These are phyloP conservation scores for Alternaria ventricosa DNA, from an alignment of 2,329 filamentous ascomycete species.

Conservation along the genomic window DNA sequence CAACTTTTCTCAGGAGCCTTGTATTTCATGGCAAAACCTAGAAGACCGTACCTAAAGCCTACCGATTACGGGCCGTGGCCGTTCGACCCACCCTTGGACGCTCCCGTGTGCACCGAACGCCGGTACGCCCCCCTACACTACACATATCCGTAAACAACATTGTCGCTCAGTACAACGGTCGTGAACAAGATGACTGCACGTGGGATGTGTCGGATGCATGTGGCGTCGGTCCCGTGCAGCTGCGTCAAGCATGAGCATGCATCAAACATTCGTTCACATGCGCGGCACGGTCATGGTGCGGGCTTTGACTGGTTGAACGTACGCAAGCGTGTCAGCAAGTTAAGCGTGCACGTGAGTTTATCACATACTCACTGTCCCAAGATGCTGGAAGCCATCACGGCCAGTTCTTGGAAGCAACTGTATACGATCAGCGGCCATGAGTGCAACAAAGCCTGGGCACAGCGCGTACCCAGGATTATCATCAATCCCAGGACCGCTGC, in stretches of 20 bases:
- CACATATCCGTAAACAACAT: not conserved
- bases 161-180: not conserved
- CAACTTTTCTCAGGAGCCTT: not conserved
- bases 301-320: conserved; percentile 6
- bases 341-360: not conserved
- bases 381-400: not conserved
- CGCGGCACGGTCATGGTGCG: conserved; percentile 1
- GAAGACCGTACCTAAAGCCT: not conserved
- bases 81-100: conserved; percentile 17
- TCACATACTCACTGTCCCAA: not conserved
- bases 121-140: conserved; percentile 11
- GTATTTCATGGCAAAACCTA: not conserved
- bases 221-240: not conserved
- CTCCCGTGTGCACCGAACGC: conserved; percentile 17
- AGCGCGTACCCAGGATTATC: not conserved
- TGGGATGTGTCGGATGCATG: not conserved
- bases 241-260: conserved; percentile 6
- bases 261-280: conserved; percentile 8
- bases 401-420: not conserved
- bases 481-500: not conserved
- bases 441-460: not conserved
- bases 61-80: conserved; percentile 29
- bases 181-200: not conserved
- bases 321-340: not conserved
- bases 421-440: not conserved